These are phyloP conservation scores for Paramarasmius palmivorus DNA, from an alignment of 1,284 basidiomycete species.

Conservation along the genomic window DNA sequence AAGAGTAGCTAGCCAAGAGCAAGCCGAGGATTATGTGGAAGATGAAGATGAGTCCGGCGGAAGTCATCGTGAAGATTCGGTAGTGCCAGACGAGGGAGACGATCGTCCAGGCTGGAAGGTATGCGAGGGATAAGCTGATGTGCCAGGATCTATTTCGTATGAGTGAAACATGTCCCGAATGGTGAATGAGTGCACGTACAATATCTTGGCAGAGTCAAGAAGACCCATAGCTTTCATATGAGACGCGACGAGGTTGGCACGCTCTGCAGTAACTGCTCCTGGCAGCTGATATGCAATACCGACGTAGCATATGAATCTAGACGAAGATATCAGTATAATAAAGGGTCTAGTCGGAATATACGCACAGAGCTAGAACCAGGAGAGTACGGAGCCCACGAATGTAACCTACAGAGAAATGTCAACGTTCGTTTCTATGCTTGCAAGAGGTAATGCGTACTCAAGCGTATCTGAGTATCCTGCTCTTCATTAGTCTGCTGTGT, in stretches of 20 bases:
- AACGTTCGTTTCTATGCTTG: conserved; percentile 13
- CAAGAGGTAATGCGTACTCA: conserved; percentile 43
- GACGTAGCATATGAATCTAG: conserved; percentile 63
- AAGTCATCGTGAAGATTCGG: conserved; percentile 65
- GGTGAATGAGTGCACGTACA: too few relatives aligned
- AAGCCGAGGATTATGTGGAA: conserved; percentile 63
- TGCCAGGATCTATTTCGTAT: conserved; percentile 83
- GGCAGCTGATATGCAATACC: conserved; percentile 75
- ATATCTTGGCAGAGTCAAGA: conserved; percentile 61
- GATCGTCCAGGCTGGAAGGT: conserved; percentile 68
- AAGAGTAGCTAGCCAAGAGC: conserved; percentile 67
- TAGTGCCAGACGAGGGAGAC: conserved; percentile 64
- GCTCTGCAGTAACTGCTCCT: conserved; percentile 63
- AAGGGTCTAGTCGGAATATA: conserved; percentile 3
- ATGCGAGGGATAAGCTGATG: conserved; percentile 44
- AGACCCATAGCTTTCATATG: conserved; percentile 79
- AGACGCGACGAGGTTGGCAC: conserved; percentile 58
- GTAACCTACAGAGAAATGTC: conserved; percentile 43
- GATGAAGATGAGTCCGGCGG: conserved; percentile 59
- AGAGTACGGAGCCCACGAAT: conserved; percentile 59
- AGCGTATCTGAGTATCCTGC: conserved; percentile 50
- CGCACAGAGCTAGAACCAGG: conserved; percentile 65
- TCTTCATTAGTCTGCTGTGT: conserved; percentile 67
- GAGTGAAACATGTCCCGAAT: too few relatives aligned
- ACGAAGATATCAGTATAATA: not conserved